These are phyloP conservation scores for Daldinia concentrica DNA, from an alignment of 495 filamentous ascomycete genomes.

Conservation along the genomic window DNA sequence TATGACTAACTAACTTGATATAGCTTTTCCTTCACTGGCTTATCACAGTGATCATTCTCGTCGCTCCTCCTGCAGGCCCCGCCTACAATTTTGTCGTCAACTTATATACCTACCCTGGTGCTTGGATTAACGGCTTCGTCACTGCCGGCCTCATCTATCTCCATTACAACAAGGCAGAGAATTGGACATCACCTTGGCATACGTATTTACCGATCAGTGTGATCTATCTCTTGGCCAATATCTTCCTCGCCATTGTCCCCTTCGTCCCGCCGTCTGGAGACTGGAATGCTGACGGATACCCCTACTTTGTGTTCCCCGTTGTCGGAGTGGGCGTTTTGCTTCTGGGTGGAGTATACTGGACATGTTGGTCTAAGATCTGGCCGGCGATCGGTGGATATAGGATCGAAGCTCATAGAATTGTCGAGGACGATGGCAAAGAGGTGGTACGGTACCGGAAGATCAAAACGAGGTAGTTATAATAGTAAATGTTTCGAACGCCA, in stretches of 20 bases:
- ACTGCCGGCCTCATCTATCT: constrained; percentile 61
- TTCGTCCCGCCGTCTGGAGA: constrained; percentile 61
- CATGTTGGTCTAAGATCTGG: constrained; percentile 57
- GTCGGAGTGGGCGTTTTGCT: constrained; percentile 60
- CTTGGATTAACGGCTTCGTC: constrained; percentile 64
- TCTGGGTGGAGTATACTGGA: constrained; percentile 61
- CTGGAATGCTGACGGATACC: constrained; percentile 61
- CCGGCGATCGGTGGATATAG: constrained; percentile 58
- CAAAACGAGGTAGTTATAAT: constrained; percentile 34
- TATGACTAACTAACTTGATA: constrained; percentile 6
- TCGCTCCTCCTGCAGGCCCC: constrained; percentile 57
- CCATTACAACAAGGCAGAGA: constrained; percentile 53
- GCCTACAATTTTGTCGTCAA: constrained; percentile 51
- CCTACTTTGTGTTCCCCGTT: constrained; percentile 62
- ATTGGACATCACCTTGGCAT: constrained; percentile 55
- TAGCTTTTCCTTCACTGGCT: constrained; percentile 59
- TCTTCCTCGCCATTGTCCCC: constrained; percentile 61
- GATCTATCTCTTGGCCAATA: constrained; percentile 57
- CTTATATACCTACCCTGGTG: constrained; percentile 55
- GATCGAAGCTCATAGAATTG: constrained; percentile 50
- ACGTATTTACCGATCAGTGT: constrained; percentile 55
- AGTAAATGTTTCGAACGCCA: background rate
- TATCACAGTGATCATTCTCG: constrained; percentile 56
- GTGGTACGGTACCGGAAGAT: constrained; percentile 56
- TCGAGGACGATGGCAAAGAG: constrained; percentile 55